Conservation (phyloP, 2,329 filamentous ascomycete genomes). For the Hypoxylon sp. region DNA sequence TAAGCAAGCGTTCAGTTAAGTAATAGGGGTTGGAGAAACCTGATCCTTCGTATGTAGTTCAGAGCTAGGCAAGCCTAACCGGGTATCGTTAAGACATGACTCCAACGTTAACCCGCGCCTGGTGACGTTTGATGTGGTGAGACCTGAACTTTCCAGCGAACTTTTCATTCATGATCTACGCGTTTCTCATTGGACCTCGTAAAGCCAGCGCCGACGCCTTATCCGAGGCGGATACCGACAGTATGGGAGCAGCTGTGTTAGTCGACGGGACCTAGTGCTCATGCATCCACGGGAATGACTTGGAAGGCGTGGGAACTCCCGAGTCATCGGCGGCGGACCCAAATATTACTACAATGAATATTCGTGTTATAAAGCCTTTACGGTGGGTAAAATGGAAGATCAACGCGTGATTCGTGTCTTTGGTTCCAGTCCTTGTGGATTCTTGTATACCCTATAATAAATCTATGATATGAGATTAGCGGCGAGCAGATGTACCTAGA, state of each 20-base stretch:
- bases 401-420: too few relatives aligned
- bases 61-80: conserved; percentile 3
- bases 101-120: neutral
- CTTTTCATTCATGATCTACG: conserved; percentile 6
- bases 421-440: too few relatives aligned
- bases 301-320: conserved; percentile 13
- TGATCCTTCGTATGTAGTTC: neutral
- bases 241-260: conserved; percentile 21
- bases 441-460: too few relatives aligned
- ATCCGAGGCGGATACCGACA: conserved; percentile 32
- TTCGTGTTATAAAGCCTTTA: conserved; percentile 6
- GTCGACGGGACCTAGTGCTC: conserved; percentile 4
- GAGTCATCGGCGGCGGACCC: conserved; percentile 9
- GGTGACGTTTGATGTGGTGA: conserved; percentile 12
- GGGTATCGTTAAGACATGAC: neutral
- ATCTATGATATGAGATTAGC: too few relatives aligned
- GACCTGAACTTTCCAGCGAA: conserved; percentile 5
- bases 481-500: conserved; percentile 8
- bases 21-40: neutral
- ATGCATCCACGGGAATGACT: conserved; percentile 17
- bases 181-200: conserved; percentile 2
- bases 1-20: conserved; percentile 1
- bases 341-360: too few relatives aligned
- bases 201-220: conserved; percentile 1
- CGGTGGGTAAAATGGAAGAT: conserved; percentile 4